phyloP scores from a whole-genome alignment of 1,284 basidiomycete genomes.

The Austroboletus niveus region DNA sequence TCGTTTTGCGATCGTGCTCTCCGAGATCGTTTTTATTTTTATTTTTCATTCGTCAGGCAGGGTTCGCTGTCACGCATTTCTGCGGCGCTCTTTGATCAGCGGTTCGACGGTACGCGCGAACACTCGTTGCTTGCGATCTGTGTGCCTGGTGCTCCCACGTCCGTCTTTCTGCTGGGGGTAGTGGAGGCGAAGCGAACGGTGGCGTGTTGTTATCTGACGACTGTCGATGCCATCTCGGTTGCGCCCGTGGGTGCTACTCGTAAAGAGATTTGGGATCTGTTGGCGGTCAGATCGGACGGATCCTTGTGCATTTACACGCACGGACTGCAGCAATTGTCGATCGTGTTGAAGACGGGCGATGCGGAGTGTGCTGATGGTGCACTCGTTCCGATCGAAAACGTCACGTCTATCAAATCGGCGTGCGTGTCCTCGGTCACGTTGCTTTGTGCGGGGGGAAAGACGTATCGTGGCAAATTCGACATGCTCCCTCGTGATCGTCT shows the following conservation, averaged over 20 bases:
- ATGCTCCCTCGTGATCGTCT: conserved; percentile 51
- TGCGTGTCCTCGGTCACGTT: conserved; percentile 46
- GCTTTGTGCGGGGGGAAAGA: conserved; percentile 47
- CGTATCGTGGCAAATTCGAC: conserved; percentile 46
- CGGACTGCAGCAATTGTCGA: conserved; percentile 50
- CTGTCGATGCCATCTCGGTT: conserved; percentile 51
- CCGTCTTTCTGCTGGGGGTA: conserved; percentile 47
- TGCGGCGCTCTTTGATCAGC: conserved; percentile 61
- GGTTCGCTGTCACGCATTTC: conserved; percentile 39
- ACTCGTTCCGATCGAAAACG: conserved; percentile 27
- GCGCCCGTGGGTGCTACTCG: conserved; percentile 64
- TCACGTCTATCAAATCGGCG: conserved; percentile 41
- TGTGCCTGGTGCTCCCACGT: conserved; percentile 47
- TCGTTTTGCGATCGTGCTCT: too few relatives aligned
- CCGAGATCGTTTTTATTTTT: too few relatives aligned
- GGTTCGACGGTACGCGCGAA: conserved; percentile 53
- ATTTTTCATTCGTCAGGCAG: conserved; percentile 8
- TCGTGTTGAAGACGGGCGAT: conserved; percentile 27
- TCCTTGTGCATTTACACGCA: conserved; percentile 58
- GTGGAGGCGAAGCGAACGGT: conserved; percentile 38
- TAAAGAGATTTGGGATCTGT: conserved; percentile 60
- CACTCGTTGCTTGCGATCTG: conserved; percentile 59
- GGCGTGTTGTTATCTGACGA: conserved; percentile 39
- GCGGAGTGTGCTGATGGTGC: conserved; percentile 5
- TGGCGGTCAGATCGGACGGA: conserved; percentile 58